phyloP scores from a whole-genome alignment of 768 basidiomycete species.

The Neoboletus magnificus region DNA sequence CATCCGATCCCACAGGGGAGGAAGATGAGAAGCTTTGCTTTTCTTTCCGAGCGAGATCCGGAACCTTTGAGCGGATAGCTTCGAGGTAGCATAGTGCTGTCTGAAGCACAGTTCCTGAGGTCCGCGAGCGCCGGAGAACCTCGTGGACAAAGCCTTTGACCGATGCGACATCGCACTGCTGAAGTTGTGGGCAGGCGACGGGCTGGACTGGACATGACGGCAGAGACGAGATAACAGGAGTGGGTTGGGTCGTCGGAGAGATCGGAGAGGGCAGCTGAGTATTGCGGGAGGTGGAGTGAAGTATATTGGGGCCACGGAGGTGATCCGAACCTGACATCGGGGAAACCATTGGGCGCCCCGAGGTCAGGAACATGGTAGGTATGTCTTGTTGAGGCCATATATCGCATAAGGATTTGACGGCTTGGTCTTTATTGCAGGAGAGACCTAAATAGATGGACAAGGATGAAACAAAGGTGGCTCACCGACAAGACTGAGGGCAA shows the following conservation, averaged over 20 bases:
- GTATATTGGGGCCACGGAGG: not conserved
- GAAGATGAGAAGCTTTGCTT: slow-evolving; percentile 41
- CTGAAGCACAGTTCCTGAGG: slow-evolving; percentile 79
- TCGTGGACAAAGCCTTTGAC: slow-evolving; percentile 84
- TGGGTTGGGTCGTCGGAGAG: slow-evolving; percentile 46
- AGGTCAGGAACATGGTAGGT: slow-evolving; percentile 52
- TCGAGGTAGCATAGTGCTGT: slow-evolving; percentile 87
- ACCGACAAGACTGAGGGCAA: slow-evolving; percentile 70
- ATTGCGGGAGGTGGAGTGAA: slow-evolving; percentile 24
- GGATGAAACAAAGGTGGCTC: slow-evolving; percentile 30
- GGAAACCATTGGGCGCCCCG: slow-evolving; percentile 27
- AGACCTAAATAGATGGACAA: slow-evolving; percentile 8
- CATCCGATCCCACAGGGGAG: slow-evolving; percentile 40
- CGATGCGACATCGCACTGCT: slow-evolving; percentile 44
- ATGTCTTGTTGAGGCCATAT: slow-evolving; percentile 81
- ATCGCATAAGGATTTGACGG: slow-evolving; percentile 71
- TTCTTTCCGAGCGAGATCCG: slow-evolving; percentile 56
- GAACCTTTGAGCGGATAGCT: slow-evolving; percentile 69
- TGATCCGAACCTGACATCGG: slow-evolving; percentile 12
- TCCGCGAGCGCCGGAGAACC: slow-evolving; percentile 81
- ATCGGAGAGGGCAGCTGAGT: slow-evolving; percentile 51
- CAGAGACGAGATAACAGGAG: slow-evolving; percentile 28
- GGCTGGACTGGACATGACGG: slow-evolving; percentile 27
- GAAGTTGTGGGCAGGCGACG: slow-evolving; percentile 7
- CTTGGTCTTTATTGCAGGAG: slow-evolving; percentile 55